Conservation (phyloP, 139 green algal species). For the Deuterostichococcus epilithicus region DNA sequence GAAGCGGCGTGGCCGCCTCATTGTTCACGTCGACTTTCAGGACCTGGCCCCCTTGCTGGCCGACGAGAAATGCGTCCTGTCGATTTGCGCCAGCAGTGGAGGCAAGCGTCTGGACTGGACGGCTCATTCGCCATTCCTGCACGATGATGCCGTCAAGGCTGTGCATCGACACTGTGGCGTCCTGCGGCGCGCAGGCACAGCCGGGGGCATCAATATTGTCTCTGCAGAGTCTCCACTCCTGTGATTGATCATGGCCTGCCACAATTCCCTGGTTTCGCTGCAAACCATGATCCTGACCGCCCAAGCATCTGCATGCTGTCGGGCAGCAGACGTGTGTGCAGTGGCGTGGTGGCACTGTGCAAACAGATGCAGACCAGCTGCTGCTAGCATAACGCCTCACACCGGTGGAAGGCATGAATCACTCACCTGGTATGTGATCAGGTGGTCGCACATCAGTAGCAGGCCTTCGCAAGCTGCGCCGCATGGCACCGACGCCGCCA, state of each 20-base stretch:
- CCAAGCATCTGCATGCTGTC: too few relatives aligned
- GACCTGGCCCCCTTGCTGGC: slow-evolving; percentile 62
- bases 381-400: too few relatives aligned
- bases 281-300: too few relatives aligned
- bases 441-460: slow-evolving; percentile 65
- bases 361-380: too few relatives aligned
- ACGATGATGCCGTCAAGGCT: slow-evolving; percentile 66
- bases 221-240: background rate
- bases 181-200: slow-evolving; percentile 26
- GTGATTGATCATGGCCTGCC: too few relatives aligned
- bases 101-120: slow-evolving; percentile 41
- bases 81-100: slow-evolving; percentile 32
- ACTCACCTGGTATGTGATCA: slow-evolving; percentile 69
- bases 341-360: too few relatives aligned
- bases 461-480: slow-evolving; percentile 83
- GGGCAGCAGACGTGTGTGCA: too few relatives aligned
- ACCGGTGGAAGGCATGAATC: background rate
- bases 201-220: background rate
- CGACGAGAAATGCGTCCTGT: slow-evolving; percentile 72
- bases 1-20: slow-evolving; percentile 66
- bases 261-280: too few relatives aligned
- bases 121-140: slow-evolving; percentile 71
- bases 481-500: slow-evolving; percentile 59
- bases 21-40: slow-evolving; percentile 80
- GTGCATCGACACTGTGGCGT: slow-evolving; percentile 78